Conservation (phyloP, 1,284 basidiomycete species). For the Malassezia caprae region DNA sequence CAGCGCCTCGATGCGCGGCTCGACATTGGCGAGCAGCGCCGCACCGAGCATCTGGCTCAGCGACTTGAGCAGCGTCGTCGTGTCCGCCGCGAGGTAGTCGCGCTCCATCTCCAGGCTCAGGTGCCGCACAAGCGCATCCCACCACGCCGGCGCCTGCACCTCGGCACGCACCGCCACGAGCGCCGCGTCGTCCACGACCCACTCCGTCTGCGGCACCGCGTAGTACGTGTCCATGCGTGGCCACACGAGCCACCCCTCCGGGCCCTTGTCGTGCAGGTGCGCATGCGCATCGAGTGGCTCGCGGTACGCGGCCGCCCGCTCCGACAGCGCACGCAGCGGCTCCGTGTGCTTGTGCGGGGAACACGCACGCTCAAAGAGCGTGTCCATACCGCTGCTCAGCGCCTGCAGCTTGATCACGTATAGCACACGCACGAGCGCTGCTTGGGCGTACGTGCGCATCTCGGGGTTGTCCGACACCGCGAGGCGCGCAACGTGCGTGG, state of each 20-base stretch:
- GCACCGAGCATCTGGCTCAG: constrained; percentile 56
- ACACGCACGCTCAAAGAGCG: constrained; percentile 68
- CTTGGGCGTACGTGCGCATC: constrained; percentile 65
- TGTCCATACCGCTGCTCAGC: constrained; percentile 60
- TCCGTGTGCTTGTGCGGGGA: constrained; percentile 59
- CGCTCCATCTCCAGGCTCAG: constrained; percentile 40
- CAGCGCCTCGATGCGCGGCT: constrained; percentile 32
- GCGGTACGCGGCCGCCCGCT: constrained; percentile 48
- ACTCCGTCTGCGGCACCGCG: constrained; percentile 50
- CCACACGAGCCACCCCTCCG: constrained; percentile 81
- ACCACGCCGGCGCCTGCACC: constrained; percentile 57
- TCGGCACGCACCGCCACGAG: constrained; percentile 57
- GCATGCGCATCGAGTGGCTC: constrained; percentile 47
- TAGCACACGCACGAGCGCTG: constrained; percentile 64
- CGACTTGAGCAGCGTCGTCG: constrained; percentile 52
- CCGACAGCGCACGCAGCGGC: constrained; percentile 22
- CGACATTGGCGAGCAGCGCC: constrained; percentile 54
- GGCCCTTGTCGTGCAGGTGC: constrained; percentile 65
- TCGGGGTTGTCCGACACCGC: constrained; percentile 65
- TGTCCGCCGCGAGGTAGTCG: constrained; percentile 43
- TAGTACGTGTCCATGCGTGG: constrained; percentile 64
- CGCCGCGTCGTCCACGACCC: constrained; percentile 17
- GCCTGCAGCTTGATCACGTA: constrained; percentile 75
- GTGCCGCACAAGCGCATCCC: constrained; percentile 50
- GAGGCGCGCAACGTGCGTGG: constrained; percentile 50